These are phyloP conservation scores for Jatropha podagrica DNA, from an alignment of 441 rosid genomes.

Conservation along the genomic window DNA sequence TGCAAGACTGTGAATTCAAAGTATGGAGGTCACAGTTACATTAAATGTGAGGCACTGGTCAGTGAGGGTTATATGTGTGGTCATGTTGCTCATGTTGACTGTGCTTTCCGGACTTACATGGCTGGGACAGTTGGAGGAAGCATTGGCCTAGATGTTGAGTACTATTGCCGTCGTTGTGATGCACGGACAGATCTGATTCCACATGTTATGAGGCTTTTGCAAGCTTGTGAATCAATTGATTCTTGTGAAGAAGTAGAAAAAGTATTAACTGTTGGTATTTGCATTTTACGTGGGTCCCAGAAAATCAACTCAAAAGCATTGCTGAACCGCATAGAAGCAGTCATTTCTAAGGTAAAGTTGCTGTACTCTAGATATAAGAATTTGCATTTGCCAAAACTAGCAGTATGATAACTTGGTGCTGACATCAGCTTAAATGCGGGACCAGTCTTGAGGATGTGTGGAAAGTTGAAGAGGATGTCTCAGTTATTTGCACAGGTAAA, in stretches of 20 bases:
- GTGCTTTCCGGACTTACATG: conserved; percentile 80
- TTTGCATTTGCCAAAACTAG: conserved; percentile 26
- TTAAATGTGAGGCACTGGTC: conserved; percentile 67
- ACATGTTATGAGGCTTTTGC: conserved; percentile 53
- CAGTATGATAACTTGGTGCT: conserved; percentile 32
- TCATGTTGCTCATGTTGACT: conserved; percentile 79
- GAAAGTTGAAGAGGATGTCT: conserved; percentile 45
- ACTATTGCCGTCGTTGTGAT: conserved; percentile 86
- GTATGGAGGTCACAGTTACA: conserved; percentile 61
- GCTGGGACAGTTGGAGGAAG: conserved; percentile 92
- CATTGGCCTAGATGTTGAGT: conserved; percentile 88
- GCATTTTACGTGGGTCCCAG: conserved; percentile 61
- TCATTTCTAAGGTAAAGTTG: conserved; percentile 57
- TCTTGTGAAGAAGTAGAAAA: conserved; percentile 56
- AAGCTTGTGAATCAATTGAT: conserved; percentile 56
- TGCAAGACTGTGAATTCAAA: conserved; percentile 48
- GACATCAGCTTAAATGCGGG: conserved; percentile 64
- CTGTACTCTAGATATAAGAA: conserved; percentile 1
- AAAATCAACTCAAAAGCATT: conserved; percentile 44
- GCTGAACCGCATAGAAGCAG: conserved; percentile 49
- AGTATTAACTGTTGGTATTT: conserved; percentile 54
- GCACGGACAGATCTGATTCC: conserved; percentile 63
- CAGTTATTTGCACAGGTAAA: conserved; percentile 50
- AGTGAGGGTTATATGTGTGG: conserved; percentile 58
- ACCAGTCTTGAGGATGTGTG: conserved; percentile 50